phyloP scores from a whole-genome alignment of 257 asterid genomes.

The Salvia hispanica region DNA sequence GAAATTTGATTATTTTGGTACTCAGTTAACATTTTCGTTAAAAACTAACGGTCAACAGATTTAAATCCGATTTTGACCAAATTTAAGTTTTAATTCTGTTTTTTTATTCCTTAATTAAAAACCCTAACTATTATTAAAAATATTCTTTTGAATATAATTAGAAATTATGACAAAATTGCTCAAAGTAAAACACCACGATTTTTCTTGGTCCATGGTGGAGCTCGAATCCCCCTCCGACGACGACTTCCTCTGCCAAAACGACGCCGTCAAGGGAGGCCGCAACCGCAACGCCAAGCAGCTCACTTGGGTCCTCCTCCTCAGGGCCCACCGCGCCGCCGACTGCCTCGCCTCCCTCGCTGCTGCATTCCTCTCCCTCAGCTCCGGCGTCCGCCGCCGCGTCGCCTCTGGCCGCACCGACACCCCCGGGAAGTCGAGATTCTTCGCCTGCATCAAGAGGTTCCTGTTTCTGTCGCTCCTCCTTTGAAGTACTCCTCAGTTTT shows the following conservation, averaged over 20 bases:
- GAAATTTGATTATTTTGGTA: no score
- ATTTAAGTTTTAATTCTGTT: no score
- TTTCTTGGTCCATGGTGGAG: conserved; percentile 97
- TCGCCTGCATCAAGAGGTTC: conserved; percentile 59
- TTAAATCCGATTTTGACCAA: no score
- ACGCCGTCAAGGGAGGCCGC: conserved; percentile 55
- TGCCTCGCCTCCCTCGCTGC: conserved; percentile 71
- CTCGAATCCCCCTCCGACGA: conserved; percentile 67
- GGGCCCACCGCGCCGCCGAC: conserved; percentile 91
- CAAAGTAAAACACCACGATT: no score
- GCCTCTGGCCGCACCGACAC: conserved; percentile 72
- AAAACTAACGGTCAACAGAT: no score
- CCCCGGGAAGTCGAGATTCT: conserved; percentile 54
- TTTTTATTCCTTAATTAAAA: no score
- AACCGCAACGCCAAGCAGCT: conserved; percentile 92
- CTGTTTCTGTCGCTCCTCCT: conserved; percentile 58
- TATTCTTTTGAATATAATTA: no score
- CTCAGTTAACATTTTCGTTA: no score
- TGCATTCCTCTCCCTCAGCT: no score
- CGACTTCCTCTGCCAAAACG: conserved; percentile 54
- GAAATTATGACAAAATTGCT: no score
- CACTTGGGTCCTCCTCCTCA: conserved; percentile 86
- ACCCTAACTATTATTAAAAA: no score
- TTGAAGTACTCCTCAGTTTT: conserved; percentile 57
- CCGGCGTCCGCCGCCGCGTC: conserved; percentile 73